A percentile compares a stretch with the other conserved stretches of the same genome.
Evolutionary conservation across 2,329 filamentous ascomycete species (phyloP).

Genomic region (Diplodia scrobiculata): DNA sequence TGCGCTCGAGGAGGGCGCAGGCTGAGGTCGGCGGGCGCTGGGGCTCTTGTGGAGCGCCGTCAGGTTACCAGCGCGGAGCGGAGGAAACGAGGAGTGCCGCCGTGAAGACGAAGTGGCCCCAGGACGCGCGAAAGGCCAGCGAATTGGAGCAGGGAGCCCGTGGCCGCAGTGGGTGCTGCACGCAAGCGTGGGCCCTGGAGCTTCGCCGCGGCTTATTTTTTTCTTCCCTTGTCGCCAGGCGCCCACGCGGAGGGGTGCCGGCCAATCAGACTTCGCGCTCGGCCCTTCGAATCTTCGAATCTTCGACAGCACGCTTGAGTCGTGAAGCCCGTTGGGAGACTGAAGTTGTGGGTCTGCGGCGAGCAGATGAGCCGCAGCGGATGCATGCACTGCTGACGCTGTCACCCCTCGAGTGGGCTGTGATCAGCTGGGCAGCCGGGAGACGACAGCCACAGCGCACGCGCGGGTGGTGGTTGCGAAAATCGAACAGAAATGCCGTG

Average conservation of each 20-base stretch:
- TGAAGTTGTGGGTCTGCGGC: slow-evolving; percentile 17
- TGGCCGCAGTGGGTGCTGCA: slow-evolving; percentile 15
- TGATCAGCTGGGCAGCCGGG: slow-evolving; percentile 10
- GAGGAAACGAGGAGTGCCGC: slow-evolving; percentile 7
- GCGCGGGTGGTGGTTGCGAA: background rate
- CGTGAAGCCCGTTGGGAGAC: background rate
- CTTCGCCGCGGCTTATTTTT: slow-evolving; percentile 10
- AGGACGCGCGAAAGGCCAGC: slow-evolving; percentile 19
- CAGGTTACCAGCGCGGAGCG: slow-evolving; percentile 8
- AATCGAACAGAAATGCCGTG: slow-evolving; percentile 8
- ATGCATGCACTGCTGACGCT: slow-evolving; percentile 13
- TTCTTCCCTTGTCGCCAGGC: background rate
- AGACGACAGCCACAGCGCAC: slow-evolving; percentile 14
- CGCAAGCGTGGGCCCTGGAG: slow-evolving; percentile 11
- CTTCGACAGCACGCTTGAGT: slow-evolving; percentile 3
- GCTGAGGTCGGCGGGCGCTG: slow-evolving; percentile 5
- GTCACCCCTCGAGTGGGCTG: slow-evolving; percentile 11
- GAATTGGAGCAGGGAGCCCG: slow-evolving; percentile 19
- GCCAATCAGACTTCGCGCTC: slow-evolving; percentile 6
- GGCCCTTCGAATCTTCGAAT: slow-evolving; percentile 10
- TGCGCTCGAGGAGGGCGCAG: background rate
- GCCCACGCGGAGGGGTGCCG: background rate
- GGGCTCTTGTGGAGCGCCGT: slow-evolving; percentile 10
- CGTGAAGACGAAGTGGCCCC: slow-evolving; percentile 8
- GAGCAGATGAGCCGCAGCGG: slow-evolving; percentile 18